Evolutionary conservation across 169 alveolate species (phyloP).

Genomic region (Eimeria acervulina): DNA sequence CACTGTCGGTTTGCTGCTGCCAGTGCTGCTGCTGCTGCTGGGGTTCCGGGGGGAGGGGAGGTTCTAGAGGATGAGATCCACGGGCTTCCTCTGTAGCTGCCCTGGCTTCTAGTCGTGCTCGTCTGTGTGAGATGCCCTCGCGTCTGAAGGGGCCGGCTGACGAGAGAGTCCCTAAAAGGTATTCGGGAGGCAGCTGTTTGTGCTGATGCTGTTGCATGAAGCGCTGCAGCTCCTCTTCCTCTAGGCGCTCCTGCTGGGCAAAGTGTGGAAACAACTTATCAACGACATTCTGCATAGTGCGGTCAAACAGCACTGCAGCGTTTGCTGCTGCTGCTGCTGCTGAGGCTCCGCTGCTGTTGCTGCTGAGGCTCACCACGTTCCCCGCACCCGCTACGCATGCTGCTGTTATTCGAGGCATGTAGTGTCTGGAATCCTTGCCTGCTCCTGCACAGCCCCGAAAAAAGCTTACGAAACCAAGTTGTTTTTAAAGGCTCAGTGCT

Average conservation of each 20-base stretch:
- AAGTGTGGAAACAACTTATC: slow-evolving; percentile 88
- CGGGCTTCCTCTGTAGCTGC: slow-evolving; percentile 57
- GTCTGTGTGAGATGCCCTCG: slow-evolving; percentile 48
- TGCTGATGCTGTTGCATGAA: slow-evolving; percentile 74
- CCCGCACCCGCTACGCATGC: slow-evolving; percentile 73
- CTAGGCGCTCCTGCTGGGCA: slow-evolving; percentile 80
- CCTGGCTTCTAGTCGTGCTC: slow-evolving; percentile 62
- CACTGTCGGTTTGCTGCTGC: neutral
- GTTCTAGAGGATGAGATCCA: slow-evolving; percentile 32
- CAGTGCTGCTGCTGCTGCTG: slow-evolving; percentile 13
- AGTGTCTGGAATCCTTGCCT: slow-evolving; percentile 64
- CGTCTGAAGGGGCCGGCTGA: slow-evolving; percentile 20
- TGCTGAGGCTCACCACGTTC: slow-evolving; percentile 31
- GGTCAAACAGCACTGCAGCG: slow-evolving; percentile 84
- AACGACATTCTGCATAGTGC: slow-evolving; percentile 86
- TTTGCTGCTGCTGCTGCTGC: slow-evolving; percentile 61
- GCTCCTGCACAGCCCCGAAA: slow-evolving; percentile 38
- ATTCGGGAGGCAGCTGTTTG: slow-evolving; percentile 63
- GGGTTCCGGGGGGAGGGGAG: slow-evolving; percentile 33
- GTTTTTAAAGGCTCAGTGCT: neutral
- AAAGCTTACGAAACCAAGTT: neutral
- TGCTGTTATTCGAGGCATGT: slow-evolving; percentile 75
- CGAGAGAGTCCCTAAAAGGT: slow-evolving; percentile 41
- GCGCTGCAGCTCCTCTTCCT: slow-evolving; percentile 79
- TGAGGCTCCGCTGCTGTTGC: slow-evolving; percentile 50